Conservation (phyloP, 2,329 filamentous ascomycete species). For the Aureobasidium sp. region DNA sequence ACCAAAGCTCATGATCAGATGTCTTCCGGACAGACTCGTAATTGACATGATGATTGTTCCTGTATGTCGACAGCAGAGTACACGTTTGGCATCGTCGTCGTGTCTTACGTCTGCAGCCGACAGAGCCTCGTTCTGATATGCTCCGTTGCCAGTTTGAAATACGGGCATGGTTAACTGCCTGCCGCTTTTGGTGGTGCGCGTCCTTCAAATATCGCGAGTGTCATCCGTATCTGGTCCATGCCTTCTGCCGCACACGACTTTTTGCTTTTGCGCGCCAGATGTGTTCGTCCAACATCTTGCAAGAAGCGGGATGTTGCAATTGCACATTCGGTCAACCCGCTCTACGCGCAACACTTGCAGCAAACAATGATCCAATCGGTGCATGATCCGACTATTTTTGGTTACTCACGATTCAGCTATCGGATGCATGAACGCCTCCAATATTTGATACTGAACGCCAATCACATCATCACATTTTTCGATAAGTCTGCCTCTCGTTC, state of each 20-base stretch:
- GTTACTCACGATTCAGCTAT: neutral
- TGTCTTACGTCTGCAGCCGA: neutral
- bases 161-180: neutral
- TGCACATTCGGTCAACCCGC: neutral
- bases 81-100: neutral
- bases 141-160: neutral
- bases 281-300: neutral
- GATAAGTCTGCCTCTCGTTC: slow-evolving; percentile 1
- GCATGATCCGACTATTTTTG: slow-evolving; percentile 6
- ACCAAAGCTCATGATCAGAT: neutral
- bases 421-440: slow-evolving; percentile 15
- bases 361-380: slow-evolving; percentile 1
- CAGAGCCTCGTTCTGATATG: neutral
- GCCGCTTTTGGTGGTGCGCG: neutral
- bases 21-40: neutral
- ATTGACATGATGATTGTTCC: neutral
- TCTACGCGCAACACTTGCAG: slow-evolving; percentile 6
- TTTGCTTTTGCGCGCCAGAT: neutral
- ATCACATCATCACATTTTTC: slow-evolving; percentile 2
- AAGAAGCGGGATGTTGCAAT: slow-evolving; percentile 1
- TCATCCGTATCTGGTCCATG: neutral
- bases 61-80: neutral
- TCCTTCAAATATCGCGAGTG: neutral
- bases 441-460: neutral
- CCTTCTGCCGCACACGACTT: neutral